phyloP scores from a whole-genome alignment of 306 rosid genomes.

The Nissolia schottii region DNA sequence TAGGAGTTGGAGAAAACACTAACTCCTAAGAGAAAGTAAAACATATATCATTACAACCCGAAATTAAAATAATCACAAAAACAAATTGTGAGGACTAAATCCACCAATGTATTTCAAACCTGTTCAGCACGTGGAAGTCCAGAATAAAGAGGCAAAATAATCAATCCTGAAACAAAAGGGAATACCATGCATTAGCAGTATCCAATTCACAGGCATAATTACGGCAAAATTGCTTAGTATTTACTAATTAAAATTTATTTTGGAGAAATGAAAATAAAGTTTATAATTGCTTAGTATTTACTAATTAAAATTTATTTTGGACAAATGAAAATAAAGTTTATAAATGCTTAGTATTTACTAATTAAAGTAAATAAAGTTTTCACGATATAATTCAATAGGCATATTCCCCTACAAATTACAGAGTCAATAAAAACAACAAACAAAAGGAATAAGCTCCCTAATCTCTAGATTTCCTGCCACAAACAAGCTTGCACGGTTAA shows the following conservation, averaged over 20 bases:
- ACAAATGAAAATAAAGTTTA: not conserved
- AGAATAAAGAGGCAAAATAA: conserved; percentile 84
- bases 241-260: not conserved
- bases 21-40: conserved; percentile 54
- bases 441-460: not conserved
- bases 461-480: not conserved
- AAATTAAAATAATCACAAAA: conserved; percentile 8
- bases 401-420: not conserved
- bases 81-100: conserved; percentile 7
- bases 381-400: not conserved
- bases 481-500: not conserved
- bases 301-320: not conserved
- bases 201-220: not conserved
- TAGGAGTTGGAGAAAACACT: conserved; percentile 73
- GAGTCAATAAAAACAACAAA: not conserved
- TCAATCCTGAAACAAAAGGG: conserved; percentile 51
- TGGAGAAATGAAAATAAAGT: not conserved
- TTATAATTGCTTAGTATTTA: not conserved
- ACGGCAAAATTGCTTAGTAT: no score
- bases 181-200: conserved; percentile 1
- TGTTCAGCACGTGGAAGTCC: conserved; percentile 92
- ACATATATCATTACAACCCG: conserved; percentile 5
- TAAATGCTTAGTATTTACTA: not conserved
- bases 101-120: conserved; percentile 41
- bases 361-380: not conserved